Percentiles rank a stretch among this genome's conserved stretches.
These are phyloP conservation scores for Patellifolia procumbens DNA, from an alignment of 179 eudicot species.

Conservation along the genomic window DNA sequence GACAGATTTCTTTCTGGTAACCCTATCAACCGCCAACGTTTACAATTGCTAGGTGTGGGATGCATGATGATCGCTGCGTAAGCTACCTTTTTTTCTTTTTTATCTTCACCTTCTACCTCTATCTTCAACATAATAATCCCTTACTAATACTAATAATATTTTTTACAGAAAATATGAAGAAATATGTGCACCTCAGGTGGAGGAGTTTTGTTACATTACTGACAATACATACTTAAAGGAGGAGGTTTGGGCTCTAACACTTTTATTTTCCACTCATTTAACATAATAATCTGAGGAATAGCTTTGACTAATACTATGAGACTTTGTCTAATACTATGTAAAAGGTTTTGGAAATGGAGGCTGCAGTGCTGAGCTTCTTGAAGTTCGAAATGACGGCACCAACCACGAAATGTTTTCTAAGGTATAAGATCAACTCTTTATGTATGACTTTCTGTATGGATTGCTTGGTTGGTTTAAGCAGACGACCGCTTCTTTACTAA, in stretches of 20 bases:
- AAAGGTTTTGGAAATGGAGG: conserved; percentile 94
- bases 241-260: conserved; percentile 47
- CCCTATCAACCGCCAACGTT: conserved; percentile 64
- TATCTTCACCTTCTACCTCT: neutral
- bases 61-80: conserved; percentile 97
- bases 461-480: neutral
- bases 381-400: conserved; percentile 97
- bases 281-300: neutral
- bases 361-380: conserved; percentile 71
- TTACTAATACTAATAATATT: conserved; percentile 7
- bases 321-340: neutral
- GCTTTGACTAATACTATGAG: neutral
- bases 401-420: conserved; percentile 80
- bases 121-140: neutral
- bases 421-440: conserved; percentile 34
- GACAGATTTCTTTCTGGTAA: conserved; percentile 93
- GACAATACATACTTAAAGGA: conserved; percentile 91
- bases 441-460: neutral
- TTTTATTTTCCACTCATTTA: neutral
- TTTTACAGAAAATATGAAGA: conserved; percentile 77
- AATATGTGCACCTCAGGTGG: conserved; percentile 92
- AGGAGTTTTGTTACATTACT: conserved; percentile 88
- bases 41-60: conserved; percentile 84
- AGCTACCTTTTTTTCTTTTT: conserved; percentile 29
- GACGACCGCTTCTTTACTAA: neutral